phyloP scores from a whole-genome alignment of 2,329 filamentous ascomycete genomes.

The Bipolaris bicolor region DNA sequence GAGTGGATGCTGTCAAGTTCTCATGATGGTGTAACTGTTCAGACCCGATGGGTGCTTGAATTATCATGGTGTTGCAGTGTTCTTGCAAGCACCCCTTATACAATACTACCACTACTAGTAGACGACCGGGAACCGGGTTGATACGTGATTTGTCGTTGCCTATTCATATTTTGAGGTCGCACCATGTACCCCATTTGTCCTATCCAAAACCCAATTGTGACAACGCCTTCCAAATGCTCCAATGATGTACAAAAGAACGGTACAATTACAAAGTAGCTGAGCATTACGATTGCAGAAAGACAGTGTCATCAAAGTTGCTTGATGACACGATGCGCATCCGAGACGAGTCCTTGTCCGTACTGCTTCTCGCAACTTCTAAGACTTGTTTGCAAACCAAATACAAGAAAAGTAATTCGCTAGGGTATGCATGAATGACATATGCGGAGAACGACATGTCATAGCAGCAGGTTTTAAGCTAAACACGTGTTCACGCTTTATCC shows the following conservation, averaged over 20 bases:
- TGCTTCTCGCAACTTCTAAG: neutral
- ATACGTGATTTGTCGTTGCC: neutral
- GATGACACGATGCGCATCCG: neutral
- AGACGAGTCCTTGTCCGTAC: neutral
- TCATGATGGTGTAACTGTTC: neutral
- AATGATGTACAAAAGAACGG: neutral
- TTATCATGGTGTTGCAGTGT: slow-evolving; percentile 1
- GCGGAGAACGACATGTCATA: neutral
- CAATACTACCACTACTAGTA: neutral
- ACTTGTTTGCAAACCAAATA: neutral
- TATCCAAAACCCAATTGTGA: neutral
- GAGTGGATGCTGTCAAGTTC: neutral
- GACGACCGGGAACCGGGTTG: neutral
- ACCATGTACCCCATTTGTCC: neutral
- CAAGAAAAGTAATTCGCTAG: neutral
- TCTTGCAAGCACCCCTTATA: slow-evolving; percentile 5
- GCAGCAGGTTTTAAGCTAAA: neutral
- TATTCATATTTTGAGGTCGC: neutral
- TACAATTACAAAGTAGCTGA: slow-evolving; percentile 10
- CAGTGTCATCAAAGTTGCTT: neutral
- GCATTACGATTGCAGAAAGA: neutral
- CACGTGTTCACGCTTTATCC: slow-evolving; percentile 1
- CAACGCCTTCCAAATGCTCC: neutral
- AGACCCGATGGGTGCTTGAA: neutral
- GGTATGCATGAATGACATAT: neutral